phyloP scores from a whole-genome alignment of 352 stramenopile genomes.

The Phytophthora melonis region DNA sequence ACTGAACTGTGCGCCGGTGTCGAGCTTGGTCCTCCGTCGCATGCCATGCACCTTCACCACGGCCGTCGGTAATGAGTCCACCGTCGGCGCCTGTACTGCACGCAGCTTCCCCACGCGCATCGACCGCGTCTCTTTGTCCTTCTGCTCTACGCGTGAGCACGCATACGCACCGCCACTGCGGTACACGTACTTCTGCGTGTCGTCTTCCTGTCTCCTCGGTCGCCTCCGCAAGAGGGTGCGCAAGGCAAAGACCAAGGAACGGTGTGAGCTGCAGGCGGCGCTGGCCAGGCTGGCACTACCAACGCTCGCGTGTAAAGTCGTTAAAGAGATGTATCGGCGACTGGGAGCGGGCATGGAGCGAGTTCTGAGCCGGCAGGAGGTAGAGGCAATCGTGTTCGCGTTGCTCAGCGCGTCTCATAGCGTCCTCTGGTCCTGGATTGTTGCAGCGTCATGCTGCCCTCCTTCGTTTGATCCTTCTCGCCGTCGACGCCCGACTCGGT shows the following conservation, averaged over 20 bases:
- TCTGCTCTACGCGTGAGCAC: background rate
- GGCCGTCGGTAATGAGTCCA: background rate
- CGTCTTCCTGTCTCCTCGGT: no score
- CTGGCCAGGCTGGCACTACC: background rate
- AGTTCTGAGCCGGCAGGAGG: background rate
- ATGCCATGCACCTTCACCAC: background rate
- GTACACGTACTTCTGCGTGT: background rate
- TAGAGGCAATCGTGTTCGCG: background rate
- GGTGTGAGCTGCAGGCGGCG: background rate
- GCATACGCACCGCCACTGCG: background rate
- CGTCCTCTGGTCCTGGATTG: no score
- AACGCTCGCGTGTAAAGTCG: background rate
- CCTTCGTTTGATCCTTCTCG: no score
- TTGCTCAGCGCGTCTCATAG: no score
- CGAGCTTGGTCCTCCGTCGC: background rate
- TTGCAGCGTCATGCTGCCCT: no score
- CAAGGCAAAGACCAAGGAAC: background rate
- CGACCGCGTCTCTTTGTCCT: no score
- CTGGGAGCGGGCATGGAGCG: no score
- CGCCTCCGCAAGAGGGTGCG: background rate
- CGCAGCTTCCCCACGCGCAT: background rate
- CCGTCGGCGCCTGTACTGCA: background rate
- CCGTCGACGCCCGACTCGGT: no score
- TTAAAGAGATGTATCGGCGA: background rate
- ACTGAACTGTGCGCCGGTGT: background rate